Percentiles rank a stretch among this genome's conserved stretches.
These are phyloP conservation scores for Symmetrospora coprosmae DNA, from an alignment of 768 basidiomycete species.

Conservation along the genomic window DNA sequence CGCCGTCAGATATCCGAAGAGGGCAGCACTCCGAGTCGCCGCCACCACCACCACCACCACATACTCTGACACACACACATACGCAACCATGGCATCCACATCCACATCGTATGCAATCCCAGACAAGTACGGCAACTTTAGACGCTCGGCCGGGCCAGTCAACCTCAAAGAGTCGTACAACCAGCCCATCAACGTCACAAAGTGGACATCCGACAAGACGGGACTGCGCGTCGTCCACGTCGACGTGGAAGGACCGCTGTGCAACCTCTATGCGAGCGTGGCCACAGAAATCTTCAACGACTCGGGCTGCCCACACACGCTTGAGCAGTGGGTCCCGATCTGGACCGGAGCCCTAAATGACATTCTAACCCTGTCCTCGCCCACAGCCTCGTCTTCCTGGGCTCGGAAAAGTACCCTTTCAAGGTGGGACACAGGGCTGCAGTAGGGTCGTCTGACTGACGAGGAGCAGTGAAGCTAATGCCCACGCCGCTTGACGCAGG, in stretches of 20 bases:
- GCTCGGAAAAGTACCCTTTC: constrained; percentile 86
- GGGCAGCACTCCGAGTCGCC: not conserved
- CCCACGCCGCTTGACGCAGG: too few species aligned
- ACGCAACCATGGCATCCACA: constrained; percentile 1
- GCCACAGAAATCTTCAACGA: constrained; percentile 25
- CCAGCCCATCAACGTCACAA: constrained; percentile 9
- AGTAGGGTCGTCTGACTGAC: not conserved
- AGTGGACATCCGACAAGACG: constrained; percentile 20
- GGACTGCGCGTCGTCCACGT: constrained; percentile 20
- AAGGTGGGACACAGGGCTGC: constrained; percentile 40
- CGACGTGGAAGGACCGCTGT: constrained; percentile 18
- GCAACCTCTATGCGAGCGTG: constrained; percentile 18
- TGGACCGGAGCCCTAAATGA: not conserved
- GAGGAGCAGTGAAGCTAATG: not conserved
- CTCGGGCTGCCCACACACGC: constrained; percentile 84
- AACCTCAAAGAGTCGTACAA: constrained; percentile 11
- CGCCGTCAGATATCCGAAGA: too few species aligned
- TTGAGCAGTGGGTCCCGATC: constrained; percentile 62
- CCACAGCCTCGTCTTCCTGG: constrained; percentile 55
- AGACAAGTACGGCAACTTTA: constrained; percentile 10
- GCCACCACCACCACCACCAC: not conserved
- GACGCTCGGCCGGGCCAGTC: constrained; percentile 2
- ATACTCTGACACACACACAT: not conserved
- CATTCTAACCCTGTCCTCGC: constrained; percentile 44
- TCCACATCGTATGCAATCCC: not conserved